Evolutionary conservation across 805 yeast genomes (phyloP), one percentile per base, ranked within the genome.

Genomic region (Kodamaea neixiangensis): DNA sequence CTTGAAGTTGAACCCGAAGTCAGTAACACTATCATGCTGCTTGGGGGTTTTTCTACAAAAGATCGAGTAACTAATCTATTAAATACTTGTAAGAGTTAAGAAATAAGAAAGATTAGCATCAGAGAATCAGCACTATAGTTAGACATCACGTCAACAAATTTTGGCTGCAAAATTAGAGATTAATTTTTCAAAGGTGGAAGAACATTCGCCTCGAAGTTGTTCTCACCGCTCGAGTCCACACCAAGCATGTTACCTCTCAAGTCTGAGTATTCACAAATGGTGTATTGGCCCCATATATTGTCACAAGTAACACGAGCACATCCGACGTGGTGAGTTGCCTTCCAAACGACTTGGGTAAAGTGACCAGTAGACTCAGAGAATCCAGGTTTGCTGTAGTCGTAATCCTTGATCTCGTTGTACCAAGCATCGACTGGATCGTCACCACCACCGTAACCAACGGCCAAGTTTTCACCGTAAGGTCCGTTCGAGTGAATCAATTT

Each of bases 241-340:
- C 77, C 76, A 31, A 65, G 62, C 39, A 79, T 58, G 61, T 83
- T 83, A 62, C 88, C 88, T 58, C 78, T 71, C 20, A 73, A 65
- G 39, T 72, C 65, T n/a, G 63, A 54, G 68, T 87, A 87, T 63
- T 85, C 86, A 75, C 94, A 87, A 52, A 86, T 82, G 54, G 87
- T 71, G 67, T 85, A 86, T 55, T 81, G 81, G 52, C 80, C 73
- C 80, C 82, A 80, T 33, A 60, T 67, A 50, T 68, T 68, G 60
- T 67, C 61, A 66, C 86, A 82, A 45, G 63, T 53, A 38, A 79
- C 17, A 14, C 44, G 22, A 3, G 74, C 72, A 58, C 78, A 73
- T 1, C 76, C 78, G 15, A 73, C 15, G 17, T 59, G 49, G 33
- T 54, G 50, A 13, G 76, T 57, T 14, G 58, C 45, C 50, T 68